Evolutionary conservation across 305 asterid genomes (phyloP), one percentile per base, ranked within the genome.

Genomic region (Solanum hybrid): DNA sequence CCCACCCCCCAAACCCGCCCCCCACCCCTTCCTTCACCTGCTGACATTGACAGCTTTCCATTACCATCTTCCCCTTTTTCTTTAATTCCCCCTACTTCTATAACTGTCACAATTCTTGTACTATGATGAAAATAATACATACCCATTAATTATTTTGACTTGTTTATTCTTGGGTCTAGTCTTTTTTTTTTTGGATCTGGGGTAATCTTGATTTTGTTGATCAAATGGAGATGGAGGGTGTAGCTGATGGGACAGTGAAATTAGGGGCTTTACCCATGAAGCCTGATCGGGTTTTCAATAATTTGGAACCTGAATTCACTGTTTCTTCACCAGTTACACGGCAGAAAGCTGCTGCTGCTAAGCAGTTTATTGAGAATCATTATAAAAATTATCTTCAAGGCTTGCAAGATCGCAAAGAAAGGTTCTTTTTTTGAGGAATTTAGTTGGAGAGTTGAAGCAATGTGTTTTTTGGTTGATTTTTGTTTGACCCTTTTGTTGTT

Each of bases 261-360:
- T 89, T 94, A 91, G 97, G 93, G 81, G 92, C 95, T 91, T 91
- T 92, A 86, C 92, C 91, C 32, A 93, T 94, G 94, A 95, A 87
- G 94, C 92, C 96, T 87, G 97, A 97, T 91, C 96, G 95, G 90
- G 94, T 93, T 88, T 94, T 96, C 92, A 90, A 86, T 89, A 91
- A 84, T 88, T 89, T 95, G 82, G 99, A 97, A 91, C 95, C 98
- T 37, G 99, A 97, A 57, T 95, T 91, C 85, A 94, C 96, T 68
- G 96, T 93, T 81, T 97, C 99, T 34, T 97, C 99, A 88, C 98
- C 99, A 87, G 99, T 97, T 27, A 97, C 99, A 4, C 92, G 99
- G 24, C 99, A 97, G 92, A 97, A 97, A 90, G 95, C 98, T 26
- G 99, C 98, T 36, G 99, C 99, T 5, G 99, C 99, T 1, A 97